phyloP scores from a whole-genome alignment of 2,329 filamentous ascomycete genomes.

The Colletotrichum sansevieriae region DNA sequence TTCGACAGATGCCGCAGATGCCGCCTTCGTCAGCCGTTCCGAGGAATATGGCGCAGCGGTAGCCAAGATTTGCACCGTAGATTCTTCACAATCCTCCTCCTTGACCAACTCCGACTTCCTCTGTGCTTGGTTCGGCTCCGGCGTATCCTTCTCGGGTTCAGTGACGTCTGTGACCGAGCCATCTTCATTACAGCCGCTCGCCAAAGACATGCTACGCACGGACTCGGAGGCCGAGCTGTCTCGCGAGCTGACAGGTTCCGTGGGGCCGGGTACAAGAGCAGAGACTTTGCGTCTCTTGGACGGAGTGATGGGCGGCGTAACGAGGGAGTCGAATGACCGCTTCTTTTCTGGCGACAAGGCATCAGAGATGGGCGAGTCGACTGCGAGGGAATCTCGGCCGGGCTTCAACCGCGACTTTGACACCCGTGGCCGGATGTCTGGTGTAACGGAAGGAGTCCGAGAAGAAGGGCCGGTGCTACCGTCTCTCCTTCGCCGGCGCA shows the following conservation, averaged over 20 bases:
- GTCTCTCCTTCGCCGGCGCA: constrained; percentile 67
- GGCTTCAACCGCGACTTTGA: constrained; percentile 47
- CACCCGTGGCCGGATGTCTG: constrained; percentile 42
- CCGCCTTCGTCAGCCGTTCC: not conserved
- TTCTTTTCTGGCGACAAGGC: constrained; percentile 51
- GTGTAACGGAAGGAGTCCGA: constrained; percentile 64
- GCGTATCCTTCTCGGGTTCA: constrained; percentile 63
- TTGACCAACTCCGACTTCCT: constrained; percentile 49
- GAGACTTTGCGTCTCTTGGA: constrained; percentile 62
- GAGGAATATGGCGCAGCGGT: constrained; percentile 36
- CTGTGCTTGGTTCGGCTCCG: constrained; percentile 53
- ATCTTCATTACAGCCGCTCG: constrained; percentile 50
- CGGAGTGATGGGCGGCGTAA: constrained; percentile 68
- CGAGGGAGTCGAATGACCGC: constrained; percentile 58
- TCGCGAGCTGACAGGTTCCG: constrained; percentile 50
- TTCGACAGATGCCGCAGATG: not conserved
- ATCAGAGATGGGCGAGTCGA: constrained; percentile 47
- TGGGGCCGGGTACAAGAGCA: constrained; percentile 38
- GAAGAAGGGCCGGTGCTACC: constrained; percentile 64
- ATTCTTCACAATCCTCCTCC: constrained; percentile 49
- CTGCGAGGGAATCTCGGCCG: constrained; percentile 40
- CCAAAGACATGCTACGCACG: constrained; percentile 47
- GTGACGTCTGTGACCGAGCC: constrained; percentile 60
- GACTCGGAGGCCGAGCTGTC: constrained; percentile 54
- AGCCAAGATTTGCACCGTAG: constrained; percentile 37